Evolutionary conservation across 2,329 filamentous ascomycete genomes (phyloP), one percentile per base, ranked within the genome.

Genomic region (Juglanconis juglandina): DNA sequence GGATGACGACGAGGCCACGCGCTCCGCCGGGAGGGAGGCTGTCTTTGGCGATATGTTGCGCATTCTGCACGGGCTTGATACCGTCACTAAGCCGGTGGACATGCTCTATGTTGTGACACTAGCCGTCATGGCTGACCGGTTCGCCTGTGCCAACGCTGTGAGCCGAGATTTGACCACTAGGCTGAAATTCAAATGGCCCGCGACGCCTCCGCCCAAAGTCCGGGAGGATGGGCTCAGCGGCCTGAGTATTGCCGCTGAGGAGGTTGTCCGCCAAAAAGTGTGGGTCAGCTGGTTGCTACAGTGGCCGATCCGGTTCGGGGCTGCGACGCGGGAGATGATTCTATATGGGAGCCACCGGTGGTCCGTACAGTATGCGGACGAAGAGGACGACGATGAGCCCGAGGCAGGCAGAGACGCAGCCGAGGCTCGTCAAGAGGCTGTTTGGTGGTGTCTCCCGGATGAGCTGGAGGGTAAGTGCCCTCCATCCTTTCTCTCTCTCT

Each of bases 391-490:
- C 59, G 73, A 56, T 67, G 52, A 71, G 68, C 10, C 33, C 6
- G n/a, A 42, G 34, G 59, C 54, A 33, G 41, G 34, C 42, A 37
- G 53, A 56, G n/a, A 30, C 44, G 34, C 51, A 3, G 44, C 37
- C 3, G 44, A 41, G 35, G 17, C 55, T 17, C 48, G 51, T 53
- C 50, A 53, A 32, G 53, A 57, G 30, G 80, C 86, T 3, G 76
- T 84, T 11, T 92, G 89, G 89, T 92, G 88, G 87, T 84, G 89
- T 68, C 72, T 93, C 17, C 88, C 88, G 0, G 81, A 86, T 59
- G 83, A 83, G 1, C 71, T 93, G 24, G 90, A 93, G 77, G 76
- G 85, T 86, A 68, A 72, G 78, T 63, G 61, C 61, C 61, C 61
- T 63, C 61, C 53, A 52, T 13, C 44, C 47, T 37, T 32, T 1